phyloP scores from a whole-genome alignment of 768 basidiomycete species.

The Hydnomerulius pinastri region DNA sequence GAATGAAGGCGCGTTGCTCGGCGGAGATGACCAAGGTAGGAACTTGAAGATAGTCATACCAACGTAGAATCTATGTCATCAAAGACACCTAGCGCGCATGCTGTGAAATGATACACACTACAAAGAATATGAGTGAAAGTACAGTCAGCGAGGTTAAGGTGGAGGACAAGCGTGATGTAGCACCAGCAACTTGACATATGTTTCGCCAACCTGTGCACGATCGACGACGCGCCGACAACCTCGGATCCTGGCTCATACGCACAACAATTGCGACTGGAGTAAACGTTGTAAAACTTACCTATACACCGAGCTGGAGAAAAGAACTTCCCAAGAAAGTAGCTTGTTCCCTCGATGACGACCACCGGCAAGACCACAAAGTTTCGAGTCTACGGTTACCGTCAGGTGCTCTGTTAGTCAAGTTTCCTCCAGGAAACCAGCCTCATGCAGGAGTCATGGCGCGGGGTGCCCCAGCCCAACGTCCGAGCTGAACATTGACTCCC shows the following conservation, averaged over 20 bases:
- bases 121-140: not conserved
- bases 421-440: no score
- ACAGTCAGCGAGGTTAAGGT: not conserved
- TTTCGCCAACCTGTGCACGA: not conserved
- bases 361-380: no score
- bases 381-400: no score
- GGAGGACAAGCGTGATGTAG: not conserved
- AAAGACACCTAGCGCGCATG: not conserved
- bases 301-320: not conserved
- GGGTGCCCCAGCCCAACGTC: no score
- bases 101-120: not conserved
- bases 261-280: no score
- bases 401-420: no score
- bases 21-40: not conserved
- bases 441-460: no score
- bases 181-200: no score
- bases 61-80: not conserved
- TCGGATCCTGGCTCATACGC: no score
- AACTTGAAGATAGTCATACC: not conserved
- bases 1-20: not conserved
- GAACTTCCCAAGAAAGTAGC: not conserved
- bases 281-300: not conserved
- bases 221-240: not conserved
- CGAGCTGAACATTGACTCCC: no score
- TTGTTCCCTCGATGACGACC: not conserved